A percentile compares a stretch with the other conserved stretches of the same genome.
phyloP scores from a whole-genome alignment of 345 rosid genomes.

The Cardiospermum halicacabum region DNA sequence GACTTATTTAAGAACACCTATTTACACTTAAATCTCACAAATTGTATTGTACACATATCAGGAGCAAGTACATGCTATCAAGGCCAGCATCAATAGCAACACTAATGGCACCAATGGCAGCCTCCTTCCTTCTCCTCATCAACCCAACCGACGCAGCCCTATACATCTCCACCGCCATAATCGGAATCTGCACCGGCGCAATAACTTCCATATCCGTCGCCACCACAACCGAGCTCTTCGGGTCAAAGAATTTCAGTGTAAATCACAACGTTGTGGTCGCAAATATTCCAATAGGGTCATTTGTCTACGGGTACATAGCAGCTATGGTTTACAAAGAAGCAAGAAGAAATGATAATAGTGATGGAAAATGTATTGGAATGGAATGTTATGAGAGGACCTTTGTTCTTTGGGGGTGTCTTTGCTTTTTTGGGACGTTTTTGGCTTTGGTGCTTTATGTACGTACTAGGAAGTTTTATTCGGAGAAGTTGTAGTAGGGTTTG shows the following conservation, averaged over 20 bases:
- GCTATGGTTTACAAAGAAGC: constrained; percentile 48
- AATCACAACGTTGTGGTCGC: constrained; percentile 80
- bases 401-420: constrained; percentile 62
- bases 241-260: constrained; percentile 61
- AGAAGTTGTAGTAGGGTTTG: constrained; percentile 6
- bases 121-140: constrained; percentile 57
- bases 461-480: constrained; percentile 45
- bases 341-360: constrained; percentile 2
- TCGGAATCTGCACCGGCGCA: constrained; percentile 73
- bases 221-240: constrained; percentile 72
- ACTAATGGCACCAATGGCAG: constrained; percentile 57
- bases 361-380: constrained; percentile 60
- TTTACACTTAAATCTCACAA: too few species aligned
- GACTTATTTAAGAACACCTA: too few species aligned
- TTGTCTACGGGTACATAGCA: constrained; percentile 62
- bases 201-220: constrained; percentile 67
- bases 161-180: constrained; percentile 58
- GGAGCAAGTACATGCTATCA: constrained; percentile 42
- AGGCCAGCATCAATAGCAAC: constrained; percentile 52
- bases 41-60: too few species aligned
- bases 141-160: constrained; percentile 31
- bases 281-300: constrained; percentile 82
- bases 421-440: constrained; percentile 46
- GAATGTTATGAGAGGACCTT: constrained; percentile 62
- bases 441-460: constrained; percentile 51